A percentile compares a stretch with the other conserved stretches of the same genome.
These are phyloP conservation scores for Lipomyces lipofer DNA, from an alignment of 805 yeast genomes.

Conservation along the genomic window DNA sequence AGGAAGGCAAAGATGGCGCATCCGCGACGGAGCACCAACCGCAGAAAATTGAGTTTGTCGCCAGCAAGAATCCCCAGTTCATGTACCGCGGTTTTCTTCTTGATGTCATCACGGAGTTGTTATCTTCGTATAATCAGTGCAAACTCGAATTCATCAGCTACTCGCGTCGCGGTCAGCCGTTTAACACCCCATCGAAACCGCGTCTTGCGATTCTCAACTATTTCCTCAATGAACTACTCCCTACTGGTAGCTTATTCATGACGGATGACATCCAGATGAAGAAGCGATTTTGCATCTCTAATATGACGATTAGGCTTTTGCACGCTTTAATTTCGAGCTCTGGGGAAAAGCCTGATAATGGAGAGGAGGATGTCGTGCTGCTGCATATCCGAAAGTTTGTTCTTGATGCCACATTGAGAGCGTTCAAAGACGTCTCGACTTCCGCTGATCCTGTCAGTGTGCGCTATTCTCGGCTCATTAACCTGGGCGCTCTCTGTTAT, in stretches of 20 bases:
- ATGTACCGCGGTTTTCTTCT: conserved; percentile 68
- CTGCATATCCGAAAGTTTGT: conserved; percentile 71
- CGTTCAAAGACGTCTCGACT: conserved; percentile 53
- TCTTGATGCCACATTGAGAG: conserved; percentile 64
- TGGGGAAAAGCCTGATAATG: conserved; percentile 45
- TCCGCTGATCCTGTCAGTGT: conserved; percentile 44
- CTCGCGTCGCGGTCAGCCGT: conserved; percentile 46
- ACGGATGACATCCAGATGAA: conserved; percentile 31
- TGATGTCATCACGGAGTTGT: conserved; percentile 65
- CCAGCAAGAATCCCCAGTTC: conserved; percentile 52
- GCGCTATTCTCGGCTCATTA: conserved; percentile 57
- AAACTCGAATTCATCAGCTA: conserved; percentile 81
- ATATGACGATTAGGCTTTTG: conserved; percentile 61
- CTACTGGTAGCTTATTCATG: conserved; percentile 47
- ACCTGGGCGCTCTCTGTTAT: conserved; percentile 51
- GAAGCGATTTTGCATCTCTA: conserved; percentile 58
- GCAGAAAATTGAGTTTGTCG: conserved; percentile 27
- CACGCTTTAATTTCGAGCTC: conserved; percentile 63
- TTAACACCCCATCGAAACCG: conserved; percentile 50
- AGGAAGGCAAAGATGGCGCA: not conserved
- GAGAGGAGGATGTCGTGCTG: conserved; percentile 62
- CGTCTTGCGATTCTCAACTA: conserved; percentile 75
- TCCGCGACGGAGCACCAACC: conserved; percentile 9
- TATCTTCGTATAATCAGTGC: conserved; percentile 75
- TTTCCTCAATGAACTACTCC: conserved; percentile 70